Evolutionary conservation across 2,329 filamentous ascomycete genomes (phyloP), one percentile per base, ranked within the genome.

Genomic region (Aspergillus bombycis): DNA sequence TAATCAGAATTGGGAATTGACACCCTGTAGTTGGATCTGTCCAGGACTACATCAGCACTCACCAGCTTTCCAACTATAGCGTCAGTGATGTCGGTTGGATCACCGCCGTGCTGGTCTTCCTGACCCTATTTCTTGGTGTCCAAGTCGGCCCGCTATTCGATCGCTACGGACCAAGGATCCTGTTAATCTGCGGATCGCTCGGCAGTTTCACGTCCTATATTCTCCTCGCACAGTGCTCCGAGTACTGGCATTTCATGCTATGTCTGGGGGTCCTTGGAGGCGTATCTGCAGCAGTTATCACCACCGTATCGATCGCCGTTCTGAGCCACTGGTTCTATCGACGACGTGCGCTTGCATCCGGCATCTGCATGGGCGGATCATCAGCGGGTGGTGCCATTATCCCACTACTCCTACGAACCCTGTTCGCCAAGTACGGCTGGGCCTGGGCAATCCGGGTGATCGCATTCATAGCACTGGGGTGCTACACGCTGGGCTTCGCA

Each of bases 61-160:
- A 85, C 60, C 82, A 85, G 66, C 74, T 85, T 1, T 70, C 74
- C 0, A 63, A 68, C 9, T 83, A 82, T 64, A 77, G 76, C 4
- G 72, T 79, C 4, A 72, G 80, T 4, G 78, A 84, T 46, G 76
- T 85, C 0, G 83, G 82, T 23, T 85, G 82, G 83, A 84, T 84
- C 58, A 78, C 79, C 0, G 80, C 82, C 1, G 65, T 83, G 4
- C 79, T 83, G 38, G 77, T 80, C 6, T 84, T 82, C 53, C 67
- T 84, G 1, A 75, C 78, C 0, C 70, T 84, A 0, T 76, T 81
- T 16, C 73, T 83, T 2, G 82, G 80, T 5, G 79, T 84, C 5
- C 82, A 83, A 67, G 77, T 83, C 9, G 82, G 83, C 0, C 83
- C 83, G 1, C 62, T 85, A 4, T 82, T 84, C 62, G 83, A 85